These are phyloP conservation scores for Amanita molliuscula DNA, from an alignment of 768 basidiomycete genomes.

Conservation along the genomic window DNA sequence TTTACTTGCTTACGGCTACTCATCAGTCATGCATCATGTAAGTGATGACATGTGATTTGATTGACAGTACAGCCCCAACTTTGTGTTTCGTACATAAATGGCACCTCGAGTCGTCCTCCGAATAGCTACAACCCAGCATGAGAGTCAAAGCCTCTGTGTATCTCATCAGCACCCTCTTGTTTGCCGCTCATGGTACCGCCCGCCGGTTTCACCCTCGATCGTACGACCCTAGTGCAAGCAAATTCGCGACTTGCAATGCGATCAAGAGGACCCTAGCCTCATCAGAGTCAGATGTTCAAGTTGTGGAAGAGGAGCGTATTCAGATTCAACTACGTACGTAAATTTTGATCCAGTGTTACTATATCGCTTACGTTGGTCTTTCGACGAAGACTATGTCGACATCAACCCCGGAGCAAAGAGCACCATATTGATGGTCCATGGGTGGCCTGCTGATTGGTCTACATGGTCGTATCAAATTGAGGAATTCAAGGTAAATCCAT, in stretches of 20 bases:
- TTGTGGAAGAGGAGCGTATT: background rate
- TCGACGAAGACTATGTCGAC: constrained; percentile 45
- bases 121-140: no score
- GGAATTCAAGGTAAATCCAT: constrained; percentile 43
- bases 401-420: constrained; percentile 42
- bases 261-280: background rate
- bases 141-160: no score
- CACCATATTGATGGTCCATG: constrained; percentile 62
- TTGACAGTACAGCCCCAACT: no score
- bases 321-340: background rate
- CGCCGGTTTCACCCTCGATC: background rate
- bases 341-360: background rate
- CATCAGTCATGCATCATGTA: no score
- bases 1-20: no score
- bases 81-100: no score
- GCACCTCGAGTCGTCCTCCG: no score
- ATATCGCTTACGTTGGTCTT: background rate
- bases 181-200: background rate
- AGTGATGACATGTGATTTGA: no score
- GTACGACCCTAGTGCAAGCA: background rate
- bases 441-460: constrained; percentile 74
- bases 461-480: constrained; percentile 66
- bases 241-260: background rate
- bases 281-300: background rate
- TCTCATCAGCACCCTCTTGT: background rate